Evolutionary conservation across 2,329 filamentous ascomycete genomes (phyloP), one percentile per base, ranked within the genome.

Genomic region (Fusarium nurragi): DNA sequence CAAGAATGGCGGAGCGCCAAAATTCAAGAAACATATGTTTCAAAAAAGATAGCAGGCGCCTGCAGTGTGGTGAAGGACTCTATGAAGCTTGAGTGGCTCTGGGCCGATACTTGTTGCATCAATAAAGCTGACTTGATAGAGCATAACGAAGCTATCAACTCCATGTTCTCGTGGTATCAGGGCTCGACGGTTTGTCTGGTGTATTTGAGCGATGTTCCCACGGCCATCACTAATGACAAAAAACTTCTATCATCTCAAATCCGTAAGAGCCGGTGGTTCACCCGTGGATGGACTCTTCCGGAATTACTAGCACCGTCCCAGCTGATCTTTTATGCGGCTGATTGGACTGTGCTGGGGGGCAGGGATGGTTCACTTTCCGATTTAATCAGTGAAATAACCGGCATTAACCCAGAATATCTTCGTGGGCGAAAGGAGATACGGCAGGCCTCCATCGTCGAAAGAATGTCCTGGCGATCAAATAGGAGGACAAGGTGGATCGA

Each of bases 131-230:
- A 36, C 40, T 0, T 9, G 1, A 12, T 11, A 10, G 49, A 54
- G n/a, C 22, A 32, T 6, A 3, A 6, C 3, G 28, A 54, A 18
- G 13, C 37, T 8, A 4, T 25, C 1, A 43, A 37, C 3, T 32
- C 1, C 0, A 3, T 41, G n/a, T 2, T 23, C 26, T 37, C 22
- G 2, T 25, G 25, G 12, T 46, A 46, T 19, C 1, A 2, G 3
- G 3, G 9, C 2, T 23, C 54, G 8, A 12, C 9, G 1, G 6
- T 45, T n/a, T 46, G 49, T 8, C 7, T 57, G 8, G 14, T 16
- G 4, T 57, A 57, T n/a, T 6, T 54, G 0, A 41, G 21, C 21
- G 54, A 46, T 1, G 19, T 54, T 76, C 79, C 1, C 87, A 83
- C 21, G 13, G 38, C 30, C 0, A 23, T 38, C 5, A 25, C n/a